phyloP scores from a whole-genome alignment of 75 land plant species.

The Pseudotsuga menziesii region DNA sequence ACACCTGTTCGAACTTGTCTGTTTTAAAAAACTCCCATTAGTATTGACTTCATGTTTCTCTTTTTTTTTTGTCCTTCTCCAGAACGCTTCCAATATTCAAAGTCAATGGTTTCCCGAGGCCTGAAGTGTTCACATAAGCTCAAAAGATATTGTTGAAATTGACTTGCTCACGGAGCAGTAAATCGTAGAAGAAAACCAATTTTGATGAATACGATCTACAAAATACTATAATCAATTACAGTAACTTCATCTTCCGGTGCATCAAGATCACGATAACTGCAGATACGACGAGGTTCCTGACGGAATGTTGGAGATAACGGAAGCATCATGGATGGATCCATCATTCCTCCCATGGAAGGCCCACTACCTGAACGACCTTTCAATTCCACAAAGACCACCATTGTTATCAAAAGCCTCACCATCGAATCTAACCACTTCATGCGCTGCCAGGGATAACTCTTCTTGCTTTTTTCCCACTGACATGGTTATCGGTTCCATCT shows the following conservation, averaged over 20 bases:
- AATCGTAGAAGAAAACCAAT: too few species aligned
- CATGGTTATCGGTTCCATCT: constrained; percentile 12
- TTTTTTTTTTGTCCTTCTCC: too few species aligned
- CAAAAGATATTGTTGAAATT: too few species aligned
- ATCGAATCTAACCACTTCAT: constrained; percentile 59
- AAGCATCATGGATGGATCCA: constrained; percentile 59
- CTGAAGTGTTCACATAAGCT: too few species aligned
- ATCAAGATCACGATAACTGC: constrained; percentile 96
- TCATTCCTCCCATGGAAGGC: constrained; percentile 46
- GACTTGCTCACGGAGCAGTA: too few species aligned
- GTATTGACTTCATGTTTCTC: too few species aligned
- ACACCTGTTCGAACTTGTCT: too few species aligned
- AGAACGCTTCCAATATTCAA: too few species aligned
- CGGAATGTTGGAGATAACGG: constrained; percentile 54
- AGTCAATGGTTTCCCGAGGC: too few species aligned
- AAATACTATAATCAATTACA: constrained; percentile 91
- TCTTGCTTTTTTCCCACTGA: constrained; percentile 31
- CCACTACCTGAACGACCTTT: too few species aligned
- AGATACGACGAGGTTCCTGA: constrained; percentile 82
- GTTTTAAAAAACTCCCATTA: too few species aligned
- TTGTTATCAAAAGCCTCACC: constrained; percentile 52
- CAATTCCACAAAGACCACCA: too few species aligned
- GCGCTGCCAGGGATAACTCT: constrained; percentile 36
- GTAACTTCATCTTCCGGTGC: constrained; percentile 98
- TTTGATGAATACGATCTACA: constrained; percentile 23